Evolutionary conservation across 129 eudicot species (phyloP), one percentile per base, ranked within the genome.

Genomic region (Artemisia argyi): DNA sequence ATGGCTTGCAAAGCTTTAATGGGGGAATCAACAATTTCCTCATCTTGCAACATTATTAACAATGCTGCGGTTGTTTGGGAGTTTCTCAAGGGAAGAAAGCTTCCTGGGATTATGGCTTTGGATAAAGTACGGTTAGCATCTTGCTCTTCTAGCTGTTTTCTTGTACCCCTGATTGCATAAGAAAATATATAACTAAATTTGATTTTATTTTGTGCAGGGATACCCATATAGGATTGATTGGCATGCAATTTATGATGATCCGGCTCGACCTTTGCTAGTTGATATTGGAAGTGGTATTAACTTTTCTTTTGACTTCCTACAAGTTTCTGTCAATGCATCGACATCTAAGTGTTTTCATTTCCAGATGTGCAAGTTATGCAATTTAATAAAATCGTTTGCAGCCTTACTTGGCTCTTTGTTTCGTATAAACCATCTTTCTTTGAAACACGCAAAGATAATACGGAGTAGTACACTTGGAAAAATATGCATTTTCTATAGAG

Each of bases 281-380:
- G 98, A 92, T 74, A 75, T 92, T 13, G 98, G 98, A 81, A 86
- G 96, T 65, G 96, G 97, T 92, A 92, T 76, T 65, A 62, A 55
- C 52, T 74, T 78, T 71, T 46, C 18, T 63, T 18, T 55, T 42
- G 58, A 56, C 53, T 7, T 30, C 3, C 47, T 57, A 11, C 69
- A 60, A 35, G 22, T 55, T 52, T 62, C 67, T 49, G 9, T 39
- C 48, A 30, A 11, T 61, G 26, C 42, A 39, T 61, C 22, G 26
- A 32, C 22, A 30, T 60, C 53, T 14, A 39, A 20, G 62, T 61
- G 60, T 42, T 42, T 61, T 50, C 65, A 70, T 17, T 28, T 52
- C 72, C 76, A 57, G 8, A 56, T 16, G 51, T 32, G 46, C 46
- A 61, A 19, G 50, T 19, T 65, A 42, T 12, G 52, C 14, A 17